These are phyloP conservation scores for Erigeron philadelphicus DNA, from an alignment of 140 eudicot species.

Conservation along the genomic window DNA sequence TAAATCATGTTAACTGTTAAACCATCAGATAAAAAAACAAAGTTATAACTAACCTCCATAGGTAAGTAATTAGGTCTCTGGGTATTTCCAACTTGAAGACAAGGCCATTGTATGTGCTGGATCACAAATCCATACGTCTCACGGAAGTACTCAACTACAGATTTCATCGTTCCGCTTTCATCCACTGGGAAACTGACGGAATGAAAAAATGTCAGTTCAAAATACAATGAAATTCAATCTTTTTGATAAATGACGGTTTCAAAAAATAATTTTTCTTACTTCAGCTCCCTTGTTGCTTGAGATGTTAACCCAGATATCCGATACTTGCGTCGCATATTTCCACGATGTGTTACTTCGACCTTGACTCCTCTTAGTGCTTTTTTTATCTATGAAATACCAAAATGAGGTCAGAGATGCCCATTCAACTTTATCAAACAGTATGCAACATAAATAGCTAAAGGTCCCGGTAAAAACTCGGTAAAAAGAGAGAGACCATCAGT, in stretches of 20 bases:
- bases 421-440: background rate
- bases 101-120: conserved; percentile 83
- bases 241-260: background rate
- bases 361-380: conserved; percentile 87
- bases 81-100: conserved; percentile 87
- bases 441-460: background rate
- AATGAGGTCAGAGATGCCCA: background rate
- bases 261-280: conserved; percentile 40
- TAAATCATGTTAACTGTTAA: background rate
- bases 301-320: conserved; percentile 82
- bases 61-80: conserved; percentile 88
- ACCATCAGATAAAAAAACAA: background rate
- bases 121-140: conserved; percentile 76
- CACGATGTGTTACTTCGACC: conserved; percentile 96
- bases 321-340: conserved; percentile 86
- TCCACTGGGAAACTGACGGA: conserved; percentile 74
- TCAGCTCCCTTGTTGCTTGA: conserved; percentile 82
- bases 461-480: too few relatives aligned
- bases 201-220: background rate
- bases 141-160: conserved; percentile 78
- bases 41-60: conserved; percentile 60
- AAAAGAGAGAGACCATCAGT: too few relatives aligned
- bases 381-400: conserved; percentile 51
- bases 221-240: background rate
- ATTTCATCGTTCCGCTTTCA: conserved; percentile 80